A percentile compares a stretch with the other conserved stretches of the same genome.
phyloP scores from a whole-genome alignment of 2,329 filamentous ascomycete species.

The Remersonia thermophila region DNA sequence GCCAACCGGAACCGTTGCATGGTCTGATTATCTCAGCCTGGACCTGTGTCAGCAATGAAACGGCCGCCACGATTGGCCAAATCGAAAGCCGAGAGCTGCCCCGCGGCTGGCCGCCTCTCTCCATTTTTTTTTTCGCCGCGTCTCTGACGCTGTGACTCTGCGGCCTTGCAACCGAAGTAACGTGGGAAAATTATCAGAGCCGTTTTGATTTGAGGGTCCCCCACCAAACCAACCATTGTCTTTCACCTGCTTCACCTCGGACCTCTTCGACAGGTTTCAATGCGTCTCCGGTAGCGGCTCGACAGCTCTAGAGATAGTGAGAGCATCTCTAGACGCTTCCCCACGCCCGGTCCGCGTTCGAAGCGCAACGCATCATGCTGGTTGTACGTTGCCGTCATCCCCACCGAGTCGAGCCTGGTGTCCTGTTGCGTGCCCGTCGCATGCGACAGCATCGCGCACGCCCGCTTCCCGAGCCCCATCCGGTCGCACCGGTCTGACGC shows the following conservation, averaged over 20 bases:
- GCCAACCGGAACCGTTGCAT: not conserved
- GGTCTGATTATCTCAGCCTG: not conserved
- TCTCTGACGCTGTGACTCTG: slow-evolving; percentile 6
- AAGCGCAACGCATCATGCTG: slow-evolving; percentile 20
- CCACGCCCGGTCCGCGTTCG: slow-evolving; percentile 12
- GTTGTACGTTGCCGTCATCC: slow-evolving; percentile 19
- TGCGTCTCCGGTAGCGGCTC: slow-evolving; percentile 56
- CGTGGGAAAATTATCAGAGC: slow-evolving; percentile 12
- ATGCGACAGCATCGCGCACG: slow-evolving; percentile 1
- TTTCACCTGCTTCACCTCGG: slow-evolving; percentile 12
- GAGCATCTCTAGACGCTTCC: slow-evolving; percentile 60
- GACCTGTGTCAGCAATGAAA: slow-evolving; percentile 10
- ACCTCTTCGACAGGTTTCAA: slow-evolving; percentile 31
- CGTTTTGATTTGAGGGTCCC: slow-evolving; percentile 12
- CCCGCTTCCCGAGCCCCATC: not conserved
- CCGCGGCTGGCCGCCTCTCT: slow-evolving; percentile 7
- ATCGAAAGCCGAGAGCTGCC: slow-evolving; percentile 6
- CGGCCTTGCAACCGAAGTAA: slow-evolving; percentile 3
- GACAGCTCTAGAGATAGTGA: slow-evolving; percentile 67
- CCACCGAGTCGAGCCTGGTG: not conserved
- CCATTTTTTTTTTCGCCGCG: slow-evolving; percentile 3
- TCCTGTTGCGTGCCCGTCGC: not conserved
- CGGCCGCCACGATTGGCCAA: slow-evolving; percentile 6
- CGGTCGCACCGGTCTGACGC: slow-evolving; percentile 16
- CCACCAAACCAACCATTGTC: slow-evolving; percentile 14